Percentiles rank a stretch among this genome's conserved stretches.
phyloP scores from a whole-genome alignment of 1,139 yeast species.

The Hyphopichia khmerensis region DNA sequence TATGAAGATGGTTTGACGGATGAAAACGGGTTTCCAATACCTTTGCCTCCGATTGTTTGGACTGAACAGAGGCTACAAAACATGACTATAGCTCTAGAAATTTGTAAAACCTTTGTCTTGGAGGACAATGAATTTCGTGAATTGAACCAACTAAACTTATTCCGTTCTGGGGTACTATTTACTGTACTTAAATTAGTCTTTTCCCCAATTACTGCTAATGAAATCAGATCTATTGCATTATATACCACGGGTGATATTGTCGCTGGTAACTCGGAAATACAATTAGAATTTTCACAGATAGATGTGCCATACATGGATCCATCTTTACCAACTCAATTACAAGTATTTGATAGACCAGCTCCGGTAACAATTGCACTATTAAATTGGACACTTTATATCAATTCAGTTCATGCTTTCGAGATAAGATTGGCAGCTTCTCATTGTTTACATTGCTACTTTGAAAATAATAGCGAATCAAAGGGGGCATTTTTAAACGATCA shows the following conservation, averaged over 20 bases:
- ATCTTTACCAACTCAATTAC: slow-evolving; percentile 54
- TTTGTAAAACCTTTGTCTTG: slow-evolving; percentile 69
- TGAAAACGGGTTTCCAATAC: slow-evolving; percentile 15
- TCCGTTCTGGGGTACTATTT: slow-evolving; percentile 61
- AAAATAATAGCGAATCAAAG: slow-evolving; percentile 63
- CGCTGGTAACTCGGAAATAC: slow-evolving; percentile 60
- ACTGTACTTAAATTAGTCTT: slow-evolving; percentile 70
- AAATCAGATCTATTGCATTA: slow-evolving; percentile 65
- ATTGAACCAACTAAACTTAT: slow-evolving; percentile 62
- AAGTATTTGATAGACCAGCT: slow-evolving; percentile 31
- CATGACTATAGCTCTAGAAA: slow-evolving; percentile 64
- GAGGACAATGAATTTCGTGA: slow-evolving; percentile 70
- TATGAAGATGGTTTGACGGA: slow-evolving; percentile 25
- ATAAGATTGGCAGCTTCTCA: slow-evolving; percentile 69
- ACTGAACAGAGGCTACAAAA: slow-evolving; percentile 71
- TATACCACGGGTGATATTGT: slow-evolving; percentile 77
- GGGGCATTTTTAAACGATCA: slow-evolving; percentile 65
- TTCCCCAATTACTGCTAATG: slow-evolving; percentile 58
- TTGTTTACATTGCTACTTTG: slow-evolving; percentile 67
- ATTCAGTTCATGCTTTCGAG: slow-evolving; percentile 83
- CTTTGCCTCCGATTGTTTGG: slow-evolving; percentile 53
- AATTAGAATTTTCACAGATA: slow-evolving; percentile 67
- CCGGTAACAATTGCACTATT: slow-evolving; percentile 77
- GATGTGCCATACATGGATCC: slow-evolving; percentile 94
- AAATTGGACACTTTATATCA: slow-evolving; percentile 77